Evolutionary conservation across 140 eudicot genomes (phyloP), one percentile per base, ranked within the genome.

Genomic region (Cichorium intybus): DNA sequence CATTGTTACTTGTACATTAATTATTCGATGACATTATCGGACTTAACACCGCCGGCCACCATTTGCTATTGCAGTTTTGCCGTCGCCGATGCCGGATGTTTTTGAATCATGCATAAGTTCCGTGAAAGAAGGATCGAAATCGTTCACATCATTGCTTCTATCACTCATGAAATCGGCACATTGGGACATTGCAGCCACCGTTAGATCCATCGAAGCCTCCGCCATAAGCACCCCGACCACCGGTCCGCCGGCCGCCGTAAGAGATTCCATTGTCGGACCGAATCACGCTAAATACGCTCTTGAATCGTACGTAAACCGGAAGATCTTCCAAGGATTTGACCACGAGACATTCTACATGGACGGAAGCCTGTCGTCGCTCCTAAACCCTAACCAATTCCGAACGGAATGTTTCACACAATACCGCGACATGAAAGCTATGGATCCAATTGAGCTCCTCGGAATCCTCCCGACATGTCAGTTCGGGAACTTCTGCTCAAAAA

Each of bases 271-370:
- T 15, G 88, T 80, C 23, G 92, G 95, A 37, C 81, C 89, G 9
- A 86, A 83, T 66, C 99, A 93, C 45, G 86, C 97, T 0, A 93
- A 88, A 60, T 85, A 93, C 52, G 99, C 99, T 14, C 79, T 93
- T 7, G 99, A 93, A 72, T 93, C 99, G 24, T 93, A 93, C 21
- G 81, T 88, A 2, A 84, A 83, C 45, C 86, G 95, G 8, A 93
- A 93, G 67, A 66, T 93, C 69, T 93, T 93, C 81, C 99, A 83
- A 78, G 99, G 99, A 3, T 93, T 93, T 18, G 99, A 93, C 75
- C 97, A 93, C 64, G 99, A 93, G 82, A 93, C 99, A 0, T 93
- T 93, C 76, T 93, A 93, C 80, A 93, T 93, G 99, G 97, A 93
- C 60, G 99, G 99, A 27, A 85, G 95, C 78, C 81, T 93, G 4